phyloP scores from a whole-genome alignment of 345 rosid genomes.

The Toxicodendron radicans region DNA sequence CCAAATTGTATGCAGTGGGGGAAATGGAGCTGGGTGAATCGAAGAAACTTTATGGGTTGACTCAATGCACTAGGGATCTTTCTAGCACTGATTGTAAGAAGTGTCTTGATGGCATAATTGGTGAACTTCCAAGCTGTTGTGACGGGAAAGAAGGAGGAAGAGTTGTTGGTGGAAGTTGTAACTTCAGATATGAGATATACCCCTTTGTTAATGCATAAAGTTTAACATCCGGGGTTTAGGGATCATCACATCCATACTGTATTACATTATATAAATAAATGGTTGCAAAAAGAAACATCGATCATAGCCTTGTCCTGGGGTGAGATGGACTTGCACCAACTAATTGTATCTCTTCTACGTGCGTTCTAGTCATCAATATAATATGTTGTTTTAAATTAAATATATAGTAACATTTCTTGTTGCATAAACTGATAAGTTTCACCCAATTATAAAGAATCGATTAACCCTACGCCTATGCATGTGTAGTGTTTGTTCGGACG shows the following conservation, averaged over 20 bases:
- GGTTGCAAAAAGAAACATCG: not conserved
- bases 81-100: slow-evolving; percentile 30
- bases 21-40: slow-evolving; percentile 17
- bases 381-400: not conserved
- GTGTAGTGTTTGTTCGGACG: not conserved
- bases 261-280: not conserved
- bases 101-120: slow-evolving; percentile 39
- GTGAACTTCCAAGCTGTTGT: slow-evolving; percentile 45
- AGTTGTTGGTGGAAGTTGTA: slow-evolving; percentile 49
- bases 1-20: slow-evolving; percentile 31
- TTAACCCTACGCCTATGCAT: not conserved
- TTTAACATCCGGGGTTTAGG: not conserved
- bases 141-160: slow-evolving; percentile 52
- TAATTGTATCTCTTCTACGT: not conserved
- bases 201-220: slow-evolving; percentile 36
- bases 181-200: slow-evolving; percentile 47
- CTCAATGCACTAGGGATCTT: slow-evolving; percentile 45
- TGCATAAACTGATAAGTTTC: not conserved
- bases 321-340: not conserved
- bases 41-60: slow-evolving; percentile 37
- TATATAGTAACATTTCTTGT: not conserved
- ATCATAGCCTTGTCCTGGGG: no score
- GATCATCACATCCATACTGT: slow-evolving; percentile 2
- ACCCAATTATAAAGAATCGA: not conserved
- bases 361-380: not conserved